phyloP scores from a whole-genome alignment of 805 yeast genomes.

The Candida hispaniensis region DNA sequence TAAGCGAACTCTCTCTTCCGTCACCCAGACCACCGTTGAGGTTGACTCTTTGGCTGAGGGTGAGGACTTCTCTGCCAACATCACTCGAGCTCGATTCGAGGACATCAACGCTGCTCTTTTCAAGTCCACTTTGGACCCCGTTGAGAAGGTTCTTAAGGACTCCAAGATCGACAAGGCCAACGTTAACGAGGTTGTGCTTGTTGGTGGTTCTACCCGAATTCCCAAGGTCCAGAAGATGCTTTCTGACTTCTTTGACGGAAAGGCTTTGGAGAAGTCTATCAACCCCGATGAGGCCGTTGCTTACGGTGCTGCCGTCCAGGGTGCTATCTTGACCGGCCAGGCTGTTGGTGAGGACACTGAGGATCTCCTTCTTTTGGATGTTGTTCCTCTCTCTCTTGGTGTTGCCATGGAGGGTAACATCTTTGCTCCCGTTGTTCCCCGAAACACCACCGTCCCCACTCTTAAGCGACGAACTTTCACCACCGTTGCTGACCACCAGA shows the following conservation, averaged over 20 bases:
- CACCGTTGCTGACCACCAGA: constrained; percentile 97
- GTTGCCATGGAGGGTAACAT: constrained; percentile 99
- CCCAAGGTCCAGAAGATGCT: constrained; percentile 95
- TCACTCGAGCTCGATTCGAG: constrained; percentile 98
- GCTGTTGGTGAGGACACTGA: constrained; percentile 84
- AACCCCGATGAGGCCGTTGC: constrained; percentile 99
- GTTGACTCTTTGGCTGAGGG: constrained; percentile 92
- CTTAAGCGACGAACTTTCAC: constrained; percentile 98
- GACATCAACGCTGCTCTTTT: constrained; percentile 86
- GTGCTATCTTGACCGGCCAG: constrained; percentile 94
- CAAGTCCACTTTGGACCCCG: constrained; percentile 90
- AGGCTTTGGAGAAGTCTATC: constrained; percentile 90
- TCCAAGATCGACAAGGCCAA: constrained; percentile 72
- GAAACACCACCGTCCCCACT: constrained; percentile 99
- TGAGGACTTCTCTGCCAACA: constrained; percentile 86
- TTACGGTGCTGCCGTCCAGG: constrained; percentile 99
- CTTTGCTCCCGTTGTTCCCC: constrained; percentile 97
- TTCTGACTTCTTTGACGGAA: constrained; percentile 92
- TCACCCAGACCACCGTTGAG: constrained; percentile 91
- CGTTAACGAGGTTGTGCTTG: constrained; percentile 90
- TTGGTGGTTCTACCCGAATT: constrained; percentile 98
- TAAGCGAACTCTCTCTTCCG: constrained; percentile 94
- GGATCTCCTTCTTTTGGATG: constrained; percentile 91
- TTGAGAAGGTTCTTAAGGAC: constrained; percentile 90
- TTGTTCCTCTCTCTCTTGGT: constrained; percentile 97